phyloP scores from a whole-genome alignment of 1,284 basidiomycete species.

The Ceratobasidium papillatum region DNA sequence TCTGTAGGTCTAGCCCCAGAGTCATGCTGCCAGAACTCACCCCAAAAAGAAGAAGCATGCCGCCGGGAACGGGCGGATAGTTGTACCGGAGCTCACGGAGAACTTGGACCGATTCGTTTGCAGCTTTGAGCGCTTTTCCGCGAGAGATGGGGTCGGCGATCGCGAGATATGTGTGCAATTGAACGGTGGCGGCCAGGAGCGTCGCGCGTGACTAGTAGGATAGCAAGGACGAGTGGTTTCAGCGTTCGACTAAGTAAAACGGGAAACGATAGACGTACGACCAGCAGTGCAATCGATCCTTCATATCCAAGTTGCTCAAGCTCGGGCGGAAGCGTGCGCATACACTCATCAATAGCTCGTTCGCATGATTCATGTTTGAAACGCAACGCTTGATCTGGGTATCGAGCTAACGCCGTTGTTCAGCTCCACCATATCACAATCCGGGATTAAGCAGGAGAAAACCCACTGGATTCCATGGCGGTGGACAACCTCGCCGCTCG shows the following conservation, averaged over 20 bases:
- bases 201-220: conserved; percentile 26
- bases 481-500: conserved; percentile 10
- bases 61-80: neutral
- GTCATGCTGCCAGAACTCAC: neutral
- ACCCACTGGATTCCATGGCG: conserved; percentile 14
- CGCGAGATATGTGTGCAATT: conserved; percentile 4
- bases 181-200: conserved; percentile 4
- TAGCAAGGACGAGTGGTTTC: neutral
- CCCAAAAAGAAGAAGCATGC: conserved; percentile 13
- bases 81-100: neutral
- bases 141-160: neutral
- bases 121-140: conserved; percentile 12
- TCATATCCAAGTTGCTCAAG: neutral
- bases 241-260: neutral
- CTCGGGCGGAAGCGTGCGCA: conserved; percentile 17
- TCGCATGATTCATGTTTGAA: conserved; percentile 30
- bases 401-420: neutral
- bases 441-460: neutral
- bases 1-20: neutral
- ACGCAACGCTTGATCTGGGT: neutral
- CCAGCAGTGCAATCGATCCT: conserved; percentile 1
- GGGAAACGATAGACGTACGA: neutral
- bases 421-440: neutral
- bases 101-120: conserved; percentile 15
- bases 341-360: conserved; percentile 8